A percentile compares a stretch with the other conserved stretches of the same genome.
phyloP scores from a whole-genome alignment of 1,284 basidiomycete genomes.

The Amylostereum chailletii region DNA sequence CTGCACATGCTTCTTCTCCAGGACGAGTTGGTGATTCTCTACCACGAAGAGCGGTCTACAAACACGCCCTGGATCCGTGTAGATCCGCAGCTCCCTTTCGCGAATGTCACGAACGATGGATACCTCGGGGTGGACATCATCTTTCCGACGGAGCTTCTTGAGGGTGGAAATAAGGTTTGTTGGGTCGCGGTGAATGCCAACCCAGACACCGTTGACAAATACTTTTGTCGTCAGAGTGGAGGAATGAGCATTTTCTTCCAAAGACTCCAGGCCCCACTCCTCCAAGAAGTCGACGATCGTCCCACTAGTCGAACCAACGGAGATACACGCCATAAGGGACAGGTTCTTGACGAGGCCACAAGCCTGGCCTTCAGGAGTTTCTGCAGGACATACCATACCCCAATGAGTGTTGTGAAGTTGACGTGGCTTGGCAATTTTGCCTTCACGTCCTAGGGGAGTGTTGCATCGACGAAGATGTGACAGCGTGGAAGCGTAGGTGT shows the following conservation, averaged over 20 bases:
- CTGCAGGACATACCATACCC: slow-evolving; percentile 99
- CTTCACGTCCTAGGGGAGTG: slow-evolving; percentile 96
- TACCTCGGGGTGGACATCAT: slow-evolving; percentile 94
- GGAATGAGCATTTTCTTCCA: slow-evolving; percentile 86
- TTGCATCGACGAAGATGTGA: slow-evolving; percentile 98
- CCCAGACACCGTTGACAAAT: slow-evolving; percentile 99
- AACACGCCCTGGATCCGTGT: slow-evolving; percentile 95
- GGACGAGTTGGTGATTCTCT: slow-evolving; percentile 76
- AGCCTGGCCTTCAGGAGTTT: slow-evolving; percentile 98
- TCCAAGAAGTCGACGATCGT: slow-evolving; percentile 98
- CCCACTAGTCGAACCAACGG: slow-evolving; percentile 92
- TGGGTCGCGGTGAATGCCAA: slow-evolving; percentile 97
- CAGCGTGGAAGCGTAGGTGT: slow-evolving; percentile 97
- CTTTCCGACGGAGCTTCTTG: slow-evolving; percentile 86
- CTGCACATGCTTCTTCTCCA: slow-evolving; percentile 82
- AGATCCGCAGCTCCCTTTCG: slow-evolving; percentile 89
- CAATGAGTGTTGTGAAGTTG: slow-evolving; percentile 99
- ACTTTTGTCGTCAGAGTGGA: slow-evolving; percentile 87
- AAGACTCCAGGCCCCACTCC: slow-evolving; percentile 92
- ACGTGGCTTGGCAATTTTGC: slow-evolving; percentile 98
- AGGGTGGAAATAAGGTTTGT: slow-evolving; percentile 89
- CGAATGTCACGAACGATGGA: slow-evolving; percentile 96
- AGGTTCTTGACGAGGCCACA: slow-evolving; percentile 99
- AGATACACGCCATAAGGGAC: slow-evolving; percentile 96
- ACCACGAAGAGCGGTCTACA: slow-evolving; percentile 97